A percentile compares a stretch with the other conserved stretches of the same genome.
Evolutionary conservation across 2,329 filamentous ascomycete species (phyloP).

Genomic region (Diaporthe sp.): DNA sequence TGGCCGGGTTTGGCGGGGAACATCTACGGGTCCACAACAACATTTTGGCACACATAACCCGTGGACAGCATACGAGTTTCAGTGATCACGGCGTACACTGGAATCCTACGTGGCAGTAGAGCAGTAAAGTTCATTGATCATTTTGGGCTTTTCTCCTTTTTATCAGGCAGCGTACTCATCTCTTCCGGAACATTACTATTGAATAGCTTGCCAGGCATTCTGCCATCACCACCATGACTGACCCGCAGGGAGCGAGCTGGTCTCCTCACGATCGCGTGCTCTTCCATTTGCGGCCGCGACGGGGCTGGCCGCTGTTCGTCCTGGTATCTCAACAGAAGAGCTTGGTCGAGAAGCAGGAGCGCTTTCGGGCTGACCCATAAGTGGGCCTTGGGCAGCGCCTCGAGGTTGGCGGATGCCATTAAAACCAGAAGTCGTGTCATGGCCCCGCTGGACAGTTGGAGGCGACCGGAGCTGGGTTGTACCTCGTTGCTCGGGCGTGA

Average conservation of each 20-base stretch:
- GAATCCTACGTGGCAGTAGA: too few species aligned
- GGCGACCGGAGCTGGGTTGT: neutral
- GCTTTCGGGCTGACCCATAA: neutral
- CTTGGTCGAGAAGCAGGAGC: neutral
- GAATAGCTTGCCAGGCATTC: neutral
- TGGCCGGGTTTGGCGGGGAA: neutral
- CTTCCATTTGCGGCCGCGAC: neutral
- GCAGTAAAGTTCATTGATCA: neutral
- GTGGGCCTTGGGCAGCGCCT: neutral
- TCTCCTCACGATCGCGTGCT: neutral
- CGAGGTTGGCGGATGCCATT: neutral
- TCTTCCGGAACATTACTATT: neutral
- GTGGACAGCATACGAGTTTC: neutral
- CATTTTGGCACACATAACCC: neutral
- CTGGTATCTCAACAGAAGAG: neutral
- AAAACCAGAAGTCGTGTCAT: neutral
- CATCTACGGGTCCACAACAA: neutral
- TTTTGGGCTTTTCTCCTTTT: neutral
- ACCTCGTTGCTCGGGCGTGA: neutral
- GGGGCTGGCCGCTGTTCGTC: neutral
- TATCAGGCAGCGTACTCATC: neutral
- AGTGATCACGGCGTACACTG: neutral
- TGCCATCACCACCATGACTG: slow-evolving; percentile 30
- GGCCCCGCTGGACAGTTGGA: neutral
- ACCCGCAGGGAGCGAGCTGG: slow-evolving; percentile 8